Conservation (phyloP, 2,329 filamentous ascomycete species). For the Calonectria crousiana region DNA sequence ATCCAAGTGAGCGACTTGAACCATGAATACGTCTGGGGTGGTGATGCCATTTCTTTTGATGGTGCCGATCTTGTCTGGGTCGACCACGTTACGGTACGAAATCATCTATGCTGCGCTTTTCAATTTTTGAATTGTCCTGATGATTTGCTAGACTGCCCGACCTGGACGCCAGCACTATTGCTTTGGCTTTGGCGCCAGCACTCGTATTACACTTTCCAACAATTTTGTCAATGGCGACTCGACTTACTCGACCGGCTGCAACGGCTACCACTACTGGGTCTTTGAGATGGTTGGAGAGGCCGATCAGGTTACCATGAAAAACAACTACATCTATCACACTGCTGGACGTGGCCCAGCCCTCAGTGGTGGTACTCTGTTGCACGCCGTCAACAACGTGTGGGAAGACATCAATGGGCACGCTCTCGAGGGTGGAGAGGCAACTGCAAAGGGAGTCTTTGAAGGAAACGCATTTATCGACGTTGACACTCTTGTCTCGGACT, state of each 20-base stretch:
- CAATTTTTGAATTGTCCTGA: neutral
- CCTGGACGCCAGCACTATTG: slow-evolving; percentile 34
- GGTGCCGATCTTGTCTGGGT: slow-evolving; percentile 34
- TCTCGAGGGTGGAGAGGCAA: slow-evolving; percentile 41
- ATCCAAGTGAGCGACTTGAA: slow-evolving; percentile 35
- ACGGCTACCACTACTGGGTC: slow-evolving; percentile 60
- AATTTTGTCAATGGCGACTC: slow-evolving; percentile 59
- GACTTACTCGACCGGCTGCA: slow-evolving; percentile 56
- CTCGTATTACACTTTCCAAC: slow-evolving; percentile 60
- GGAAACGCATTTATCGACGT: slow-evolving; percentile 43
- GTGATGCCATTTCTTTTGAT: slow-evolving; percentile 31
- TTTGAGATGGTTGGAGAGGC: slow-evolving; percentile 32
- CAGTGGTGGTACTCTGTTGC: slow-evolving; percentile 44
- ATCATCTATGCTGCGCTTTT: fast-evolving
- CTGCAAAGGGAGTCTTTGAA: slow-evolving; percentile 43
- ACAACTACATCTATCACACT: slow-evolving; percentile 29
- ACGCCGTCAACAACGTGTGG: slow-evolving; percentile 49
- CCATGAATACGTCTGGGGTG: slow-evolving; percentile 37
- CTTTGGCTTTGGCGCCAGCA: slow-evolving; percentile 33
- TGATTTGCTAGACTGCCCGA: slow-evolving; percentile 20
- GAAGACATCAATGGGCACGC: slow-evolving; percentile 41
- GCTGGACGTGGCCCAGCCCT: slow-evolving; percentile 46
- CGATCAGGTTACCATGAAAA: slow-evolving; percentile 27
- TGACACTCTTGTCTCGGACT: slow-evolving; percentile 35
- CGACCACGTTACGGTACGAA: slow-evolving; percentile 31